These are phyloP conservation scores for Fusarium clavum DNA, from an alignment of 2,329 filamentous ascomycete species.

Conservation along the genomic window DNA sequence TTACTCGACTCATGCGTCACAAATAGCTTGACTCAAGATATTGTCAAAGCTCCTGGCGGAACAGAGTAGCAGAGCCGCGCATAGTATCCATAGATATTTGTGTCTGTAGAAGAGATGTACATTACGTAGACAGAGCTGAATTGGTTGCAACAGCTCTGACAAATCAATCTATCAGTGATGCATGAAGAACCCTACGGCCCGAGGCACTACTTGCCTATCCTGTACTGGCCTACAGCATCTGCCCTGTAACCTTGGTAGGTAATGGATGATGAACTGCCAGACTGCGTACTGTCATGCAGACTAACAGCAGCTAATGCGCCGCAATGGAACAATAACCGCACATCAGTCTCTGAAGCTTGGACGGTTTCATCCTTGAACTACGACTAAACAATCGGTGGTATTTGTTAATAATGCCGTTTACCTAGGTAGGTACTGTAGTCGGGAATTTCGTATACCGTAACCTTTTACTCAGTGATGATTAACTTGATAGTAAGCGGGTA, in stretches of 20 bases:
- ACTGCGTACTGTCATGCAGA: not conserved
- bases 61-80: not conserved
- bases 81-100: not conserved
- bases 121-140: not conserved
- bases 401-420: slow-evolving; percentile 29
- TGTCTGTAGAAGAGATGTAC: not conserved
- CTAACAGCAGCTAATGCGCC: slow-evolving; percentile 9
- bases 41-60: not conserved
- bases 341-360: slow-evolving; percentile 22
- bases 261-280: too few relatives aligned
- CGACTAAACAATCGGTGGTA: slow-evolving; percentile 13
- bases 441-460: not conserved
- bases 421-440: not conserved
- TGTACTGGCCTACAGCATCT: not conserved
- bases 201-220: slow-evolving; percentile 21
- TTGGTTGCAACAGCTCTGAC: slow-evolving; percentile 23
- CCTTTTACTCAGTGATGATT: not conserved
- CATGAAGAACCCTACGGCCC: slow-evolving; percentile 38
- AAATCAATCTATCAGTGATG: slow-evolving; percentile 40
- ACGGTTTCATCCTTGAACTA: slow-evolving; percentile 19
- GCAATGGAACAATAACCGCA: slow-evolving; percentile 33
- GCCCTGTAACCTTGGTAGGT: not conserved
- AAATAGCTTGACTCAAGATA: not conserved
- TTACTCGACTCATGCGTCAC: not conserved
- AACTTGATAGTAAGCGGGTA: not conserved